phyloP scores from a whole-genome alignment of 495 filamentous ascomycete genomes.

The Xylaria flabelliformis region DNA sequence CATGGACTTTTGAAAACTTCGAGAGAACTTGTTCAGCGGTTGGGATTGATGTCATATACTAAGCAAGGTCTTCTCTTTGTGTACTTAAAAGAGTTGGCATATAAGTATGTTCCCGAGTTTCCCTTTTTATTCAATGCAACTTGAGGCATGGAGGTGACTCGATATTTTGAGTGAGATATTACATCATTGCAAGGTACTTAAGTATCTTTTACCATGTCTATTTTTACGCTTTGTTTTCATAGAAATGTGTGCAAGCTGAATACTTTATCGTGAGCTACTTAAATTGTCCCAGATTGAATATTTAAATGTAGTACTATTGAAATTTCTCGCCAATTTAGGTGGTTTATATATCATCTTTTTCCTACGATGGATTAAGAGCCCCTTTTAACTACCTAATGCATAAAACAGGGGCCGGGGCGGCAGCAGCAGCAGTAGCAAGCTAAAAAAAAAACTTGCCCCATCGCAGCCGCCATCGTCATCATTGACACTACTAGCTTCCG shows the following conservation, averaged over 20 bases:
- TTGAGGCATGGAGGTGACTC: not conserved
- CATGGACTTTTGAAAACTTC: not conserved
- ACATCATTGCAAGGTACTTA: not conserved
- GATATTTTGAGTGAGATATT: not conserved
- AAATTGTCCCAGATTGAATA: too few relatives aligned
- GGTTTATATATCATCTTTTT: too few relatives aligned
- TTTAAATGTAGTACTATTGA: too few relatives aligned
- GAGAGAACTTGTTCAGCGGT: not conserved
- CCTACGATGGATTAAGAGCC: not conserved
- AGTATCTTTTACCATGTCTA: too few relatives aligned
- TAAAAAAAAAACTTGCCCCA: constrained; percentile 5
- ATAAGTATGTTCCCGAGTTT: not conserved
- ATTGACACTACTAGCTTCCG: constrained; percentile 14
- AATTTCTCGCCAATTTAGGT: too few relatives aligned
- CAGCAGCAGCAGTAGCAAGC: constrained; percentile 9
- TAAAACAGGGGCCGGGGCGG: not conserved
- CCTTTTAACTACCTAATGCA: too few relatives aligned
- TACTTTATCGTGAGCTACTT: too few relatives aligned
- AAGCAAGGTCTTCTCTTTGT: not conserved
- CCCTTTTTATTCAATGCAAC: not conserved
- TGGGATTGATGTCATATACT: not conserved
- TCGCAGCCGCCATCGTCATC: constrained; percentile 27
- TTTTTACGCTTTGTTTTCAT: too few relatives aligned
- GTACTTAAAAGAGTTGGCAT: not conserved
- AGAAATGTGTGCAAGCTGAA: too few relatives aligned